Evolutionary conservation across 305 asterid species (phyloP).

Genomic region (Fraxinus sp.): DNA sequence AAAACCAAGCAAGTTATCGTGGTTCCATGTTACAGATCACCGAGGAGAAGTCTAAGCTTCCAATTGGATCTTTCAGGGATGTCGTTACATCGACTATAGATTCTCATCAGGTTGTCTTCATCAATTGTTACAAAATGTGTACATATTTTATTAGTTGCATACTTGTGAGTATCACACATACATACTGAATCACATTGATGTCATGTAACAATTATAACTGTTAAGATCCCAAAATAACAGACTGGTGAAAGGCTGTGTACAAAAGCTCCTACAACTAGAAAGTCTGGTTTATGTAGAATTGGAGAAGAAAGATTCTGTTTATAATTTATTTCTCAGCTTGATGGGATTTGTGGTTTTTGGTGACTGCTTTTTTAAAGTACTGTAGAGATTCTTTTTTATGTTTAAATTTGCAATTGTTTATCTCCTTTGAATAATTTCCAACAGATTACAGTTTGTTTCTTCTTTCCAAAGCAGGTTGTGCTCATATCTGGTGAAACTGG

Average conservation of each 20-base stretch:
- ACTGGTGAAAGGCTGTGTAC: slow-evolving; percentile 4
- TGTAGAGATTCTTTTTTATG: not conserved
- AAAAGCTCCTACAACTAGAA: not conserved
- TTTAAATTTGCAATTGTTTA: slow-evolving; percentile 9
- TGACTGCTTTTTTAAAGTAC: slow-evolving; percentile 4
- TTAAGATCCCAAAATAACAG: not conserved
- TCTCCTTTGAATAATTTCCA: not conserved
- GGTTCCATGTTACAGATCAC: slow-evolving; percentile 47
- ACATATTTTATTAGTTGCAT: slow-evolving; percentile 1
- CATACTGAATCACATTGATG: slow-evolving; percentile 10
- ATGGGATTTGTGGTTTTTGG: not conserved
- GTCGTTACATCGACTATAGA: slow-evolving; percentile 61
- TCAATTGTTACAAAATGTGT: slow-evolving; percentile 9
- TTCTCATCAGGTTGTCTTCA: slow-evolving; percentile 68
- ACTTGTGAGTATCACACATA: slow-evolving; percentile 3
- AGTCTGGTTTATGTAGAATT: not conserved
- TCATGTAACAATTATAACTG: not conserved
- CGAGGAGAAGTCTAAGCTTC: slow-evolving; percentile 72
- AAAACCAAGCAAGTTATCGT: slow-evolving; percentile 12
- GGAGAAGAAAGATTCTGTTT: slow-evolving; percentile 2
- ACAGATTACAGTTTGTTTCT: slow-evolving; percentile 8
- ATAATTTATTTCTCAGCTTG: slow-evolving; percentile 8
- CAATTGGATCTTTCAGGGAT: slow-evolving; percentile 79
- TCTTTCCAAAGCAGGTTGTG: slow-evolving; percentile 63
- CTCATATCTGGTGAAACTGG: slow-evolving; percentile 98